These are phyloP conservation scores for Ogataea sp. DNA, from an alignment of 805 yeast species.

Conservation along the genomic window DNA sequence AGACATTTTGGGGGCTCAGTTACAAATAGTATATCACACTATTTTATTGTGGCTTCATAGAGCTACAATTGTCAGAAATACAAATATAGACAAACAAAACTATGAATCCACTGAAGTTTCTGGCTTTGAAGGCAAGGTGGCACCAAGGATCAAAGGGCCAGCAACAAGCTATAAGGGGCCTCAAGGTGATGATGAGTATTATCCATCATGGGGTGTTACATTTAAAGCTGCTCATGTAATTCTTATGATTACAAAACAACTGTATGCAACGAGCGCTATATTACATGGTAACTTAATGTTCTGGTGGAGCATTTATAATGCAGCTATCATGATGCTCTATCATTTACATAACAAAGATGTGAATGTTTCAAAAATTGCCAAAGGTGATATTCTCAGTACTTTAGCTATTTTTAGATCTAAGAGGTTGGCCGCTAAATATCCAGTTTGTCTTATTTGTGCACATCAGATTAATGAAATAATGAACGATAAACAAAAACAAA, in stretches of 20 bases:
- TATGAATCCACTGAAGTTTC: not conserved
- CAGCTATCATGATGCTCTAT: slow-evolving; percentile 57
- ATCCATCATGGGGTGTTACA: slow-evolving; percentile 75
- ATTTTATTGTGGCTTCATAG: slow-evolving; percentile 60
- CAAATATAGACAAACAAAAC: not conserved
- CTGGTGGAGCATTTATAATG: slow-evolving; percentile 25
- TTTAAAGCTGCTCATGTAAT: slow-evolving; percentile 78
- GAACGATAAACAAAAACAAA: slow-evolving; percentile 32
- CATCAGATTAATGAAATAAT: slow-evolving; percentile 34
- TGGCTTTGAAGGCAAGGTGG: not conserved
- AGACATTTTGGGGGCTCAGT: slow-evolving; percentile 42
- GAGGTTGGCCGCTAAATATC: not conserved
- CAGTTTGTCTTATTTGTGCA: slow-evolving; percentile 6
- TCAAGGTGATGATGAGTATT: slow-evolving; percentile 28
- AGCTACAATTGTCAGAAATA: slow-evolving; percentile 46
- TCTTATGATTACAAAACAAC: slow-evolving; percentile 48
- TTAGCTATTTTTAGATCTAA: slow-evolving; percentile 19
- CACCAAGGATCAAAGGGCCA: not conserved
- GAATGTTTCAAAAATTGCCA: slow-evolving; percentile 30
- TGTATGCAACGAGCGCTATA: slow-evolving; percentile 53
- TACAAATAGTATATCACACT: slow-evolving; percentile 64
- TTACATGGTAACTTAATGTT: slow-evolving; percentile 34
- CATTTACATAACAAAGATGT: slow-evolving; percentile 34
- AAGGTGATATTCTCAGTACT: slow-evolving; percentile 33
- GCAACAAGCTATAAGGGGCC: not conserved